Percentiles rank a stretch among this genome's conserved stretches.
Evolutionary conservation across 2,329 filamentous ascomycete genomes (phyloP).

Genomic region (Myriosclerotinia duriaeana): DNA sequence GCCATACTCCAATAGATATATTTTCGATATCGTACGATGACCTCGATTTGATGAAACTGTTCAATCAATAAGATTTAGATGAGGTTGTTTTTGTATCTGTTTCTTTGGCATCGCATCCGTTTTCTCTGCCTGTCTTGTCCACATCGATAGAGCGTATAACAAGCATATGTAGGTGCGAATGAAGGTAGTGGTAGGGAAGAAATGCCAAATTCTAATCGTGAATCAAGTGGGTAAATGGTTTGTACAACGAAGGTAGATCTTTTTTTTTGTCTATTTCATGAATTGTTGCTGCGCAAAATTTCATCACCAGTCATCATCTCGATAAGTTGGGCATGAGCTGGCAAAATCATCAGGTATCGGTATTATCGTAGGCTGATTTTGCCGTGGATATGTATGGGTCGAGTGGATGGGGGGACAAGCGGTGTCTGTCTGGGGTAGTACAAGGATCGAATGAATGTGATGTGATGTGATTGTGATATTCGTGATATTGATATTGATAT

Average conservation of each 20-base stretch:
- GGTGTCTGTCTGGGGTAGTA: background rate
- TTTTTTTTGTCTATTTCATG: background rate
- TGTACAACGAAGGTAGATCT: conserved; percentile 7
- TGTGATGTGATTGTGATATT: background rate
- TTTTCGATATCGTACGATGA: background rate
- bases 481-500: background rate
- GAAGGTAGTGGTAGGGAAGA: background rate
- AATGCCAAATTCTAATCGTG: background rate
- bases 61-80: conserved; percentile 14
- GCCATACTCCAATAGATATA: conserved; percentile 27
- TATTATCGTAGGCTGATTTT: conserved; percentile 9
- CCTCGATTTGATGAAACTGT: background rate
- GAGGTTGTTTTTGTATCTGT: background rate
- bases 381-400: conserved; percentile 16
- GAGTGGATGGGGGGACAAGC: background rate
- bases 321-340: conserved; percentile 23
- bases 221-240: conserved; percentile 5
- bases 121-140: conserved; percentile 7
- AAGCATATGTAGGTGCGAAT: background rate
- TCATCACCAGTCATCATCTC: conserved; percentile 20
- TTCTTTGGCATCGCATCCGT: conserved; percentile 18
- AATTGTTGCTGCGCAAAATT: conserved; percentile 17
- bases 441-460: no score
- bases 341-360: conserved; percentile 16
- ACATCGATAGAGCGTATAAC: conserved; percentile 18